Evolutionary conservation across 805 yeast genomes (phyloP), one percentile per base, ranked within the genome.

Genomic region (Blastobotrys robertii): DNA sequence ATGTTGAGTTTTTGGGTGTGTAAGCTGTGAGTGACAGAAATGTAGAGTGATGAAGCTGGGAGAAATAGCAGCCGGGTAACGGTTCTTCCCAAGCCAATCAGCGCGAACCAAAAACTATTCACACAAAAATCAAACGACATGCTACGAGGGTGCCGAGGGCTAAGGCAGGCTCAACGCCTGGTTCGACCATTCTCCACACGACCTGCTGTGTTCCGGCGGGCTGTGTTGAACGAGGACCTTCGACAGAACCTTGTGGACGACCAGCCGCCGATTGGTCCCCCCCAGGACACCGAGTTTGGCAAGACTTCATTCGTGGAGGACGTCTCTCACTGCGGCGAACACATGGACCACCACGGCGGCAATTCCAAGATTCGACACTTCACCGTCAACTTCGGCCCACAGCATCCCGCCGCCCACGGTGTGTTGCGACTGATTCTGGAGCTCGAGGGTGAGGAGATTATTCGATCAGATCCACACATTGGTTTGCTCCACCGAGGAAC

Each of bases 401-500:
- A 84, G 67, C 95, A 84, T 69, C 95, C 95, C 16, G 95, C 95
- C 49, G 94, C 94, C 25, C 95, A 84, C 68, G 95, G 95, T 53
- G 95, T 84, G 65, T 70, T 84, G 69, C 76, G 94, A 61, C 71
- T 84, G 63, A 85, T 84, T 63, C 69, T 84, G 58, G 95, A 84
- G 67, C 73, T 84, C 48, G 83, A 82, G 58, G 95, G 95, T 53
- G 95, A 84, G 65, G 94, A 84, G 64, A 81, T 85, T 54, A 76
- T 85, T 39, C 74, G 95, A 54, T 72, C 88, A 3, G 95, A 84
- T 60, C 95, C 95, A 33, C 95, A 84, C 62, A 84, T 84, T 51
- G 95, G 95, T 31, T 68, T 84, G 59, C 72, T 84, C 53, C 94
- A 84, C 65, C 72, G 94, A 66, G 94, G 94, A 50, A 84, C 94